phyloP scores from a whole-genome alignment of 441 rosid species.

The Pelargonium cotyledonis region DNA sequence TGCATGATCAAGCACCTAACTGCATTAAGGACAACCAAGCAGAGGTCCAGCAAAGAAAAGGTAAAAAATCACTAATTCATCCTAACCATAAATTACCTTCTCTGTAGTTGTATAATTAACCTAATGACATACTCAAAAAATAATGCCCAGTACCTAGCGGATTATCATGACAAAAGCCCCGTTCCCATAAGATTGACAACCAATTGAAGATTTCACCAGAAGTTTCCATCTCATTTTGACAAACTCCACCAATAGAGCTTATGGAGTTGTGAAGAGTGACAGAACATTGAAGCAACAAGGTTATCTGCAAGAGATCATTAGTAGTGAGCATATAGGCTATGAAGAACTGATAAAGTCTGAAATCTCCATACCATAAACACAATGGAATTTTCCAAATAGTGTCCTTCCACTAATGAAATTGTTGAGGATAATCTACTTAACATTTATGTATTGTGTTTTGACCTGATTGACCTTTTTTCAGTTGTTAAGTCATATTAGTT shows the following conservation, averaged over 20 bases:
- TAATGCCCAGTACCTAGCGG: slow-evolving; percentile 60
- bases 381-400: not conserved
- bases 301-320: slow-evolving; percentile 49
- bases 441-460: not conserved
- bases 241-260: slow-evolving; percentile 28
- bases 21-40: slow-evolving; percentile 34
- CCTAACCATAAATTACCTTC: not conserved
- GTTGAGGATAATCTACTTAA: not conserved
- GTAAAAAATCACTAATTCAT: not conserved
- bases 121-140: slow-evolving; percentile 15
- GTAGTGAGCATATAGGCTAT: slow-evolving; percentile 12
- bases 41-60: slow-evolving; percentile 10
- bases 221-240: slow-evolving; percentile 33
- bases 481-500: not conserved
- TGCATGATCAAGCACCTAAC: slow-evolving; percentile 95
- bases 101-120: not conserved
- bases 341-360: slow-evolving; percentile 12
- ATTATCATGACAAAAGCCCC: slow-evolving; percentile 84
- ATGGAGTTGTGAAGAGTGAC: slow-evolving; percentile 36
- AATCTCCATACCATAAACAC: not conserved
- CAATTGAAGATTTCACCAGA: slow-evolving; percentile 52
- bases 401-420: not conserved
- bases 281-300: slow-evolving; percentile 64
- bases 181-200: slow-evolving; percentile 81
- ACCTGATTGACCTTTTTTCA: not conserved